Evolutionary conservation across 1,284 basidiomycete genomes (phyloP), one percentile per base, ranked within the genome.

Genomic region (Sporisorium exsertum): DNA sequence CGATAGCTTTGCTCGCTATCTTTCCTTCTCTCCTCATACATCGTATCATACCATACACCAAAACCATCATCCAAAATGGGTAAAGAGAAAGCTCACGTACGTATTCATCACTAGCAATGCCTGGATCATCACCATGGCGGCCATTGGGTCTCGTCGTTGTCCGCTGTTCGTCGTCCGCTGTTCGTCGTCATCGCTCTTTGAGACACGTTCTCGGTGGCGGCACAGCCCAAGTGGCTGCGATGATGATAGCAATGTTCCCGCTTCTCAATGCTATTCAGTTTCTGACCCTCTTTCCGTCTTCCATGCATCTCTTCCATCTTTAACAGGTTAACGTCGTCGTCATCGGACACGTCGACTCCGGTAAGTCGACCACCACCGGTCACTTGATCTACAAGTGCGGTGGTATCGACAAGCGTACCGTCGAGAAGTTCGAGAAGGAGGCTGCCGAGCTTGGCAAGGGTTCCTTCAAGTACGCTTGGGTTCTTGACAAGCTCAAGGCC

Each of bases 301-400:
- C 16, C 43, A 33, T 32, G 9, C n/a, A 32, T 46, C 43, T 29
- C 47, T 27, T 47, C 46, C 46, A 35, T 26, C 58, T 18, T 32
- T 52, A 42, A 77, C 72, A 85, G 79, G 82, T 85, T 80, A 85
- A 85, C 84, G 79, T 85, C 74, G 84, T 85, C 79, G 84, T 85
- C 62, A 85, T 85, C 66, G 84, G 84, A 72, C 84, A 85, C 78
- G 82, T 84, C 81, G 82, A 85, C 81, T 84, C 83, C 58, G 86
- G 96, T 85, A 98, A 98, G 90, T 98, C 95, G 80, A 99, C 96
- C 88, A 99, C 96, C 87, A 99, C 97, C 86, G 97, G 97, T 85
- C 97, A 99, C 91, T 90, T 99, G 89, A 99, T 99, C 92, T 98
- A 98, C 94, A 98, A 99, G 92, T 99, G 96, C 88, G 96, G 96